These are phyloP conservation scores for Trifolium fragiferum DNA, from an alignment of 306 rosid species.

Conservation along the genomic window DNA sequence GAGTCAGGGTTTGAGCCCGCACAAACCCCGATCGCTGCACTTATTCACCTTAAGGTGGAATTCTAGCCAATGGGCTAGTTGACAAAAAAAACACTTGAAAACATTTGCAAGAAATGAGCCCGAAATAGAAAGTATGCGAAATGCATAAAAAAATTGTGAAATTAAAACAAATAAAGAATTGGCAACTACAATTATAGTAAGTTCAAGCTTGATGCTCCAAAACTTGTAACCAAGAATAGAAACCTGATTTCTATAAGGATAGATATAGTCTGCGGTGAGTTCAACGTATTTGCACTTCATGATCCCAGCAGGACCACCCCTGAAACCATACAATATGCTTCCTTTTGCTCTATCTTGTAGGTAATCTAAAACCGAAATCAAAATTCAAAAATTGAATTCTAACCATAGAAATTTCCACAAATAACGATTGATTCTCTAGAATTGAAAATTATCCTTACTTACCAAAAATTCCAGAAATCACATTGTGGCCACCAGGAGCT, in stretches of 20 bases:
- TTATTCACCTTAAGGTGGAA: too few species aligned
- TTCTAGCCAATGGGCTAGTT: too few species aligned
- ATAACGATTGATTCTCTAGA: conserved; percentile 4
- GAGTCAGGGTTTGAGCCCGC: too few species aligned
- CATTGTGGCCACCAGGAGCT: conserved; percentile 99
- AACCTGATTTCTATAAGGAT: conserved; percentile 97
- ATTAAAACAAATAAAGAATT: background rate
- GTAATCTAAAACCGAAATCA: conserved; percentile 65
- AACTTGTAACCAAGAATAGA: background rate
- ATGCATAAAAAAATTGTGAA: background rate
- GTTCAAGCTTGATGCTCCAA: conserved; percentile 25
- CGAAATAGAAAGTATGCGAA: conserved; percentile 22
- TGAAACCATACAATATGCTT: conserved; percentile 89
- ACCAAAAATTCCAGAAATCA: conserved; percentile 95
- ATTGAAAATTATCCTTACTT: conserved; percentile 46
- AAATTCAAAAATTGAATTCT: conserved; percentile 16
- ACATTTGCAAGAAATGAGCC: conserved; percentile 19
- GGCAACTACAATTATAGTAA: background rate
- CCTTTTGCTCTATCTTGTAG: conserved; percentile 82
- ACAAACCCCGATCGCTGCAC: too few species aligned
- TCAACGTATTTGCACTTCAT: conserved; percentile 90
- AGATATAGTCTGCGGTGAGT: conserved; percentile 73
- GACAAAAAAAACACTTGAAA: too few species aligned
- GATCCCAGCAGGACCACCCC: conserved; percentile 98
- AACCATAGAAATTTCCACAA: background rate